Conservation (phyloP, 805 yeast species). For the Nakazawaea laoshanensis region DNA sequence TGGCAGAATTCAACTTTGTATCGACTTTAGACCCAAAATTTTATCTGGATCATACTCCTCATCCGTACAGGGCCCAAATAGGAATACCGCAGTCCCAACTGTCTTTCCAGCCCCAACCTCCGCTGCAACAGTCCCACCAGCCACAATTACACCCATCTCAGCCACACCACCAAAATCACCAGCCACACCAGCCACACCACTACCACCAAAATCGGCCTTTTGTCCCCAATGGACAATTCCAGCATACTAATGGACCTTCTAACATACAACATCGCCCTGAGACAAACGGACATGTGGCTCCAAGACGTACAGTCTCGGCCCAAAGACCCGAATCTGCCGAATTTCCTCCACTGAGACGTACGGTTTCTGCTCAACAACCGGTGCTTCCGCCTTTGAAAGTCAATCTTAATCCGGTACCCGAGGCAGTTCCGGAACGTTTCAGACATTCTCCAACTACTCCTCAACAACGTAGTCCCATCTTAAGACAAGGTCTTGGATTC, state of each 20-base stretch:
- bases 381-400: slow-evolving; percentile 8
- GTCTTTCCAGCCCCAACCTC: neutral
- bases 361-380: neutral
- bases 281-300: too few species aligned
- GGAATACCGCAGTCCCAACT: neutral
- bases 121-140: slow-evolving; percentile 4
- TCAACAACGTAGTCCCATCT: slow-evolving; percentile 9
- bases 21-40: slow-evolving; percentile 3
- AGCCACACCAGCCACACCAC: slow-evolving; percentile 7
- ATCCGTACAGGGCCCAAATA: too few species aligned
- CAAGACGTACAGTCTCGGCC: too few species aligned
- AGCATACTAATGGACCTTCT: too few species aligned
- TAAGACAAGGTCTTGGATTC: slow-evolving; percentile 9
- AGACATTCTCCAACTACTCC: slow-evolving; percentile 8
- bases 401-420: slow-evolving; percentile 7
- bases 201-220: slow-evolving; percentile 11
- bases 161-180: neutral
- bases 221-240: too few species aligned
- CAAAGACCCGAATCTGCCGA: neutral
- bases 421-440: slow-evolving; percentile 11
- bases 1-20: slow-evolving; percentile 1
- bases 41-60: too few species aligned
- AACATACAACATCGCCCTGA: too few species aligned
- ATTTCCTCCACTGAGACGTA: neutral
- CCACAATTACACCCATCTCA: slow-evolving; percentile 11